Conservation (phyloP, 106 monocot species). For the Allium sativum region DNA sequence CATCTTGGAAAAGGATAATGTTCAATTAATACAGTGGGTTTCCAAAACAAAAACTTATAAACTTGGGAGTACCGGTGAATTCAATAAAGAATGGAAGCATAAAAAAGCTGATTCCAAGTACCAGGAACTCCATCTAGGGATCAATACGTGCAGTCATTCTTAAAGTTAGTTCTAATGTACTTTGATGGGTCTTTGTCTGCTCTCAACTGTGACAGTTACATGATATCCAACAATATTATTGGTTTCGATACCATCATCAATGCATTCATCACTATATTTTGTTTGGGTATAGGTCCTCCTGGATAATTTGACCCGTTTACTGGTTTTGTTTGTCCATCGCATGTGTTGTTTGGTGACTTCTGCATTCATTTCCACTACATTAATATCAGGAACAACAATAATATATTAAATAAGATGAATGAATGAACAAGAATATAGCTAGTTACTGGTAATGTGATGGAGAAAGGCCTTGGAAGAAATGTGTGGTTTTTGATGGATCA, state of each 20-base stretch:
- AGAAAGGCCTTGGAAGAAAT: constrained; percentile 30
- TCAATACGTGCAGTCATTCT: too few relatives aligned
- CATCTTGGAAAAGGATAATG: too few relatives aligned
- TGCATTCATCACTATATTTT: not conserved
- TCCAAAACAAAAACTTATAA: too few relatives aligned
- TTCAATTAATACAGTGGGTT: too few relatives aligned
- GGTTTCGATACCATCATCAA: not conserved
- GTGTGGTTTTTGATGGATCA: constrained; percentile 14
- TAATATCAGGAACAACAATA: not conserved
- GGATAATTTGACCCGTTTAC: not conserved
- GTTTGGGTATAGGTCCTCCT: not conserved
- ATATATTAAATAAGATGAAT: not conserved
- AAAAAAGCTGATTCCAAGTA: not conserved
- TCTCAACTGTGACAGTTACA: too few relatives aligned
- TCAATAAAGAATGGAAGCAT: not conserved
- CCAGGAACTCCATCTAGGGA: too few relatives aligned
- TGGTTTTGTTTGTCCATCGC: not conserved
- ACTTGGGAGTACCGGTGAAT: too few relatives aligned
- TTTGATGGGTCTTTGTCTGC: too few relatives aligned
- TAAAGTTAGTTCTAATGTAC: too few relatives aligned
- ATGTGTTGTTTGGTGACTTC: not conserved
- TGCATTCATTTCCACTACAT: constrained; percentile 19
- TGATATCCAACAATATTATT: too few relatives aligned
- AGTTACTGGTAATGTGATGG: constrained; percentile 28
- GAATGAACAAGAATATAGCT: not conserved